Evolutionary conservation across 2,329 filamentous ascomycete species (phyloP), one percentile per base, ranked within the genome.

Genomic region (Epichloe typhina): DNA sequence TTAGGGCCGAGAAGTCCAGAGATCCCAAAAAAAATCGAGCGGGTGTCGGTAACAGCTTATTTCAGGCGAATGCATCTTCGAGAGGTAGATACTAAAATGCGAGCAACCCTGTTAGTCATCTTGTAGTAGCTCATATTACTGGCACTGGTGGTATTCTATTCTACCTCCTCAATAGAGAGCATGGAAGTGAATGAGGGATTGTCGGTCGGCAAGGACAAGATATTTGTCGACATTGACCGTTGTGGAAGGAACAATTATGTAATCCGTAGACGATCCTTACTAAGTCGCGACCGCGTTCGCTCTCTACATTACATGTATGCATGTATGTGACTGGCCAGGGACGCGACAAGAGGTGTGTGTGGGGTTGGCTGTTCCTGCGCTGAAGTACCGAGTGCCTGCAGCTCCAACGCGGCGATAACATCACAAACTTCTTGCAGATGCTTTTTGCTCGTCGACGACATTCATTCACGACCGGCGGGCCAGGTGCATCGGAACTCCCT

Each of bases 41-140:
- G 66, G 9, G 55, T 67, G 8, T 68, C 68, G 9, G 60, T 77
- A 41, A 73, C 66, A 1, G 69, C 67, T 11, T 76, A 74, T 58
- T 76, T 72, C 56, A 71, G 68, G 55, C 63, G 68, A 8, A 60
- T 61, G 3, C 72, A 71, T 1, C 62, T 59, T 21, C 53, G 55
- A 1, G 61, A 53, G 12, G 39, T 64, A 6, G 58, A 68, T 50
- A 58, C 59, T 40, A 41, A 46, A 15, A 17, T 46, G 31, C 17
- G 31, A 36, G 31, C n/a, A 35, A 21, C 5, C 13, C n/a, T 45
- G n/a, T 21, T 13, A 37, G 21, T 33, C 15, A 35, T 33, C 15
- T 46, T 46, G 26, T 19, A 40, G 11, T 33, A 21, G 35, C 31
- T 6, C 11, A 4, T 23, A 12, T 26, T 7, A 43, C 6, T 37